These are phyloP conservation scores for Typha latifolia DNA, from an alignment of 176 grass and related monocot species.

Conservation along the genomic window DNA sequence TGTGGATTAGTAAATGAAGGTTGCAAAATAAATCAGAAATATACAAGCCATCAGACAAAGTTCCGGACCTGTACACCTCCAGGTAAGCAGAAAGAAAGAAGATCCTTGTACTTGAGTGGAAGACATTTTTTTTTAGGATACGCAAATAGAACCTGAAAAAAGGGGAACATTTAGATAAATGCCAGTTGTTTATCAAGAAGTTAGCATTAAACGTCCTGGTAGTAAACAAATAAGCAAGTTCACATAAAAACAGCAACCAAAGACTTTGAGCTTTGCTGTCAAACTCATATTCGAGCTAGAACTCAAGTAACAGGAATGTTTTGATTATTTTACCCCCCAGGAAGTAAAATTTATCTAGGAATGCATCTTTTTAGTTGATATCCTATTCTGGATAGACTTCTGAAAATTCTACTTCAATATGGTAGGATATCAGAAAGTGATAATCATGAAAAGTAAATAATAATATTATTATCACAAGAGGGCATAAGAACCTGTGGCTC, in stretches of 20 bases:
- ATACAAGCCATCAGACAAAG: neutral
- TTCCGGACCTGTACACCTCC: constrained; percentile 78
- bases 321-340: no score
- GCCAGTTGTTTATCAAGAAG: constrained; percentile 1
- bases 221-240: neutral
- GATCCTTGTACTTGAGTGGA: constrained; percentile 93
- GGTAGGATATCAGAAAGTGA: no score
- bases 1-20: constrained; percentile 4
- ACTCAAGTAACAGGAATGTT: no score
- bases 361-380: no score
- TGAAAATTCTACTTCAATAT: neutral
- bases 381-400: no score
- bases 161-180: neutral
- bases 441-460: no score
- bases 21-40: neutral
- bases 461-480: neutral
- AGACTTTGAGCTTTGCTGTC: neutral
- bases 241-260: neutral
- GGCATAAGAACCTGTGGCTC: constrained; percentile 77
- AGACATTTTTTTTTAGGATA: constrained; percentile 86
- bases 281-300: neutral
- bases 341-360: no score
- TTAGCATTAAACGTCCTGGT: neutral
- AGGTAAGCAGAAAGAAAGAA: constrained; percentile 93
- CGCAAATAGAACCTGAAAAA: constrained; percentile 77